A percentile compares a stretch with the other conserved stretches of the same genome.
Conservation (phyloP, 1,139 yeast species). For the Wickerhamomyces sp. region DNA sequence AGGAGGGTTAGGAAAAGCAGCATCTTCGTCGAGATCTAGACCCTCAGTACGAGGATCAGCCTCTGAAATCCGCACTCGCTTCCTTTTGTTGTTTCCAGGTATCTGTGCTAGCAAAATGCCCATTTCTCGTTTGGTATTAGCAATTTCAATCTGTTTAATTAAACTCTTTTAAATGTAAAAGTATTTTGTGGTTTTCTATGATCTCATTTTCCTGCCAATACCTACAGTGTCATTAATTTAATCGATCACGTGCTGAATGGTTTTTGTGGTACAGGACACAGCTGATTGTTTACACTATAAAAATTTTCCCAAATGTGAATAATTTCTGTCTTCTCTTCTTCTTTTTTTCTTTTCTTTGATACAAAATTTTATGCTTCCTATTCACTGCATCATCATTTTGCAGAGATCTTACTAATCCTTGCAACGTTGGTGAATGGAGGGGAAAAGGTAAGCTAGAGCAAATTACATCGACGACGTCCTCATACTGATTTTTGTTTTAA, state of each 20-base stretch:
- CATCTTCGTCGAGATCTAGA: neutral
- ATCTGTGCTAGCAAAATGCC: conserved; percentile 2
- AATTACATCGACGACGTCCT: conserved; percentile 35
- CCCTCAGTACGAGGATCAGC: neutral
- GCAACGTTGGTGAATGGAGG: conserved; percentile 42
- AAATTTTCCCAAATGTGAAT: neutral
- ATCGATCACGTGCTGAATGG: neutral
- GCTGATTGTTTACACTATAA: neutral
- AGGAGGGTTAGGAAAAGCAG: neutral
- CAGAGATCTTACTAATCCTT: conserved; percentile 14
- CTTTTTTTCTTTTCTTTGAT: conserved; percentile 31
- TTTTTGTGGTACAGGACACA: neutral
- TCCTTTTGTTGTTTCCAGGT: neutral
- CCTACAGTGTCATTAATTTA: neutral
- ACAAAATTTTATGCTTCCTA: conserved; percentile 49
- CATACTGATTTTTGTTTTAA: conserved; percentile 31
- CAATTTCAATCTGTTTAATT: neutral
- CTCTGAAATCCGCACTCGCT: conserved; percentile 5
- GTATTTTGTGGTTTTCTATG: neutral
- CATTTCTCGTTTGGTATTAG: neutral
- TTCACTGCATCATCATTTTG: conserved; percentile 52
- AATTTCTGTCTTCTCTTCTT: conserved; percentile 20
- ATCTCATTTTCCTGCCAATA: neutral
- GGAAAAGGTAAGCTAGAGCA: conserved; percentile 38
- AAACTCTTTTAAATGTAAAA: neutral